Base-by-base conservation (phyloP, 2,329 filamentous ascomycete species). In the Madurella mycetomatis region DNA sequence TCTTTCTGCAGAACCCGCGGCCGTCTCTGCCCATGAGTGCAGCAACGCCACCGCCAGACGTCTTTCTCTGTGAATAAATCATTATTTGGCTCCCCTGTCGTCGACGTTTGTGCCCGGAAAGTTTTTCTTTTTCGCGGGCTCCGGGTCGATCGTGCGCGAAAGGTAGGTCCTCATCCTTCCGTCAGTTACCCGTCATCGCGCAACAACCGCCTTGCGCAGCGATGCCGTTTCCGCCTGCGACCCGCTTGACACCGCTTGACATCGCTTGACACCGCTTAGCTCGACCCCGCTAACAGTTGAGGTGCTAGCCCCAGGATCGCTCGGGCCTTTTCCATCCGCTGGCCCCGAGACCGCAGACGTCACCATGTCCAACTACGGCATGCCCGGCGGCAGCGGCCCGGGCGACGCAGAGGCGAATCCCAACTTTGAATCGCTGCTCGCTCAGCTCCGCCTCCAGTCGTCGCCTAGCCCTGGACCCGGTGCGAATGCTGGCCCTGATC, bases 371-470 rank as follows among this genome's bases (percentile, higher is more conserved):
- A 57, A 52, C 59, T 64, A 63, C 61, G 59, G 54, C 51, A 40
- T 60, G 58, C 56, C 57, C 37, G 57, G 60, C 55, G 60, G 54
- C 51, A 49, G 48, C 39, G 54, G 48, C 41, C 46, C 60, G 18
- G 53, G 47, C 48, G 64, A 62, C 19, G 16, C 65, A 32, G 70
- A 72, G 56, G 55, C 62, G 37, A 67, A 68, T 56, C 60, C 64
- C 41, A 67, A 69, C 48, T 63, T 76, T 47, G 69, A 75, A 55
- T 69, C 73, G 13, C 71, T 77, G 52, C 69, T 75, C 47, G 73
- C 71, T 56, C 74, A 71, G 63, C 67, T 72, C 2, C 69, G 69
- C 44, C 65, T 66, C 40, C 69, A 69, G 58, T 68, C 68, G 4
- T 59, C 63, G n/a, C 55, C 65, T 19, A 58, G 60, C 30, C 58